Evolutionary conservation across 768 basidiomycete genomes (phyloP), one percentile per base, ranked within the genome.

Genomic region (Psilocybe subaeruginosa): DNA sequence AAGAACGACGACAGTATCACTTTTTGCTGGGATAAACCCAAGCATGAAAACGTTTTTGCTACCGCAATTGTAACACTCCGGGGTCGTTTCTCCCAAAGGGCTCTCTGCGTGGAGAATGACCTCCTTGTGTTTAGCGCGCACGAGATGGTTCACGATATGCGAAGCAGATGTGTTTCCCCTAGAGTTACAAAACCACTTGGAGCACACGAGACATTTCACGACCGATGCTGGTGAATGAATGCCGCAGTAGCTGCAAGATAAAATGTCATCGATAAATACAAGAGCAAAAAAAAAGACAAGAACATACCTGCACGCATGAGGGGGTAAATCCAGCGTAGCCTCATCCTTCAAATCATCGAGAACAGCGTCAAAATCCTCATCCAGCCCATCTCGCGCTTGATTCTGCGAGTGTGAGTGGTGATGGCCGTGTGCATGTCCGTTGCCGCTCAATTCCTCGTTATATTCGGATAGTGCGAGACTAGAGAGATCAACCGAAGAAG

Each of bases 1-100:
- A 16, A 99, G 81, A 35, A 99, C 97, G 37, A 99, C 97, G 41
- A 99, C 97, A 4, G 97, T 99, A 70, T 99, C 97, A 70, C 93
- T 94, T 79, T 99, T 99, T 17, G 97, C 97, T 2, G 97, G 97
- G 69, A 99, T 99, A 70, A 99, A 99, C 3, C 97, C 97, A 16
- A 99, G 85, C 92, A 98, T 95, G 72, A 99, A 99, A 11, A 99
- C 97, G 70, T 99, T 99, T 78, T 97, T 98, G 80, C 93, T 96
- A 14, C 97, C 97, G 71, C 97, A 99, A 70, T 95, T 96, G 81
- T 99, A 99, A 74, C 97, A 99, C 78, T 99, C 97, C 0, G 97
- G 97, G 0, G 93, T 92, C 1, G 97, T 99, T 77, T 99, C 97
- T 1, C 97, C 97, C 3, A 99, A 82, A 2, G 97, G 94, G 60